Conservation (phyloP, 495 filamentous ascomycete genomes). For the Rostrohypoxylon terebratum region DNA sequence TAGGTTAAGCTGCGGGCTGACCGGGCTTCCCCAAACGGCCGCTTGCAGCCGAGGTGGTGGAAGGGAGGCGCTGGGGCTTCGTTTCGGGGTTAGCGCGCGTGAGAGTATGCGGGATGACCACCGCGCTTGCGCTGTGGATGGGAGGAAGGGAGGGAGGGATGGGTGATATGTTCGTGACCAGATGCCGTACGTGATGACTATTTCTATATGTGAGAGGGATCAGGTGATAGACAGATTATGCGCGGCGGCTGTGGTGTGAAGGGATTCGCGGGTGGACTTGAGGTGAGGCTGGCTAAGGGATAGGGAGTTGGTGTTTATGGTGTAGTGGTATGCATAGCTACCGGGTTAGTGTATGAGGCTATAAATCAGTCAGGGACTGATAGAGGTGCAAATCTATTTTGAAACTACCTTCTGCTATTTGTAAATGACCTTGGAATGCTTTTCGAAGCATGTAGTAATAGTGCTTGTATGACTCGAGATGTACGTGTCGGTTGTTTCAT, state of each 20-base stretch:
- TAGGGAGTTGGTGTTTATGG: background rate
- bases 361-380: too few species aligned
- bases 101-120: background rate
- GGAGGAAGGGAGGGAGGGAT: background rate
- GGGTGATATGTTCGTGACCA: too few species aligned
- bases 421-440: too few species aligned
- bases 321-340: background rate
- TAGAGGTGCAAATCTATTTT: too few species aligned
- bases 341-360: background rate
- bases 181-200: background rate
- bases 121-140: background rate
- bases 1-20: background rate
- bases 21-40: background rate
- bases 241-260: background rate
- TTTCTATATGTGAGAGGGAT: background rate
- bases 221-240: conserved; percentile 32
- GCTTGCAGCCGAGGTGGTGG: background rate
- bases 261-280: background rate
- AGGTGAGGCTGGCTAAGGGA: background rate
- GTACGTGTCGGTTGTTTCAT: too few species aligned
- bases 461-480: too few species aligned
- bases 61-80: background rate
- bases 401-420: too few species aligned
- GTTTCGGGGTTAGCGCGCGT: background rate
- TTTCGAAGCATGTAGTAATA: too few species aligned